Conservation (phyloP, 169 alveolate genomes). For the Condylostoma magnum region DNA sequence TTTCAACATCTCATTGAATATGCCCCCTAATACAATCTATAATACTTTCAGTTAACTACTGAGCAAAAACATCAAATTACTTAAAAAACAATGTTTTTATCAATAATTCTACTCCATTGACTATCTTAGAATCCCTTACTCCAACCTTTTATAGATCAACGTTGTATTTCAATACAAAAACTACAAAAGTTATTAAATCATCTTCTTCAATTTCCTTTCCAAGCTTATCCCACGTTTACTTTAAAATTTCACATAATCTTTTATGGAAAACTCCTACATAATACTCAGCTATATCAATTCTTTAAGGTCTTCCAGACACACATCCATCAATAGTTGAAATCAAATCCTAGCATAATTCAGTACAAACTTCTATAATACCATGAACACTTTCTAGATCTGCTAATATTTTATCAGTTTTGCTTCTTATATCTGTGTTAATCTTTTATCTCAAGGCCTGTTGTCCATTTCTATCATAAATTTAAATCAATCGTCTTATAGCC, state of each 20-base stretch:
- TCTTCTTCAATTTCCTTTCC: conserved; percentile 21
- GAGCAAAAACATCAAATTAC: conserved; percentile 26
- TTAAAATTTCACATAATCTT: conserved; percentile 42
- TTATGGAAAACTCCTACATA: conserved; percentile 58
- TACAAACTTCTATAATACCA: conserved; percentile 36
- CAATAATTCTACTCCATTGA: conserved; percentile 36
- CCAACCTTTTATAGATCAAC: conserved; percentile 43
- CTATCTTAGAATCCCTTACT: conserved; percentile 36
- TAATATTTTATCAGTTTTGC: conserved; percentile 37
- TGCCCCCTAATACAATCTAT: conserved; percentile 38
- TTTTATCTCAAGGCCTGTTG: conserved; percentile 40
- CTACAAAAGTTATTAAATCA: conserved; percentile 31
- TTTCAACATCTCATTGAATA: conserved; percentile 8
- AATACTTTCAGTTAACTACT: conserved; percentile 30
- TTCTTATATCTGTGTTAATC: conserved; percentile 42
- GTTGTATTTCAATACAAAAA: conserved; percentile 38
- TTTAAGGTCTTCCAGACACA: conserved; percentile 54
- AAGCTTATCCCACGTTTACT: conserved; percentile 34
- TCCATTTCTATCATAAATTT: conserved; percentile 34
- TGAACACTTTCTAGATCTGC: conserved; percentile 53
- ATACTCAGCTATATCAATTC: conserved; percentile 62
- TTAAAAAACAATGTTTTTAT: conserved; percentile 30
- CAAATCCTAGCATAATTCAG: conserved; percentile 48
- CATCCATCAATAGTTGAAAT: conserved; percentile 78
- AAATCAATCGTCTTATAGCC: conserved; percentile 45